Conservation (phyloP, 148 eudicot species). For the Silene latifolia region DNA sequence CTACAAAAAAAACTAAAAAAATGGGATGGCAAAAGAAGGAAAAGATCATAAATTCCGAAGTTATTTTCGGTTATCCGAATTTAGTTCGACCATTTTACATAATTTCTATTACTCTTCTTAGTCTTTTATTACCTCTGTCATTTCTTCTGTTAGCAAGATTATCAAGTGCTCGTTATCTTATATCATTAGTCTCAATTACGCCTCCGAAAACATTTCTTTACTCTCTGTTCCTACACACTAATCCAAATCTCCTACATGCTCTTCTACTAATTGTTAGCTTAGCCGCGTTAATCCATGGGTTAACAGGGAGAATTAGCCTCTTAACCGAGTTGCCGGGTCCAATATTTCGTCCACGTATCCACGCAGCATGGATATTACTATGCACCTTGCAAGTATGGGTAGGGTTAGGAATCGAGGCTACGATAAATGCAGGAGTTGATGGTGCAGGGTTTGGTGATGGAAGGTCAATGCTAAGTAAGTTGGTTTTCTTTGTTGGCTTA, state of each 20-base stretch:
- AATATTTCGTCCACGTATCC: slow-evolving; percentile 30
- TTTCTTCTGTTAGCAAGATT: slow-evolving; percentile 75
- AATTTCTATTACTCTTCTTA: slow-evolving; percentile 57
- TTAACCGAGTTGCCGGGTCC: slow-evolving; percentile 26
- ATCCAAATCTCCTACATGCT: slow-evolving; percentile 45
- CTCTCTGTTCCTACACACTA: slow-evolving; percentile 42
- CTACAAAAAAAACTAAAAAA: neutral
- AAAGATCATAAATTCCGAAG: slow-evolving; percentile 10
- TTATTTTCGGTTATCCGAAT: neutral
- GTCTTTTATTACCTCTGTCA: slow-evolving; percentile 79
- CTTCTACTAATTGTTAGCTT: slow-evolving; percentile 43
- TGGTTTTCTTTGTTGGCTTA: slow-evolving; percentile 63
- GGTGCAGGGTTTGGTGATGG: slow-evolving; percentile 45
- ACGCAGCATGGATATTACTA: slow-evolving; percentile 59
- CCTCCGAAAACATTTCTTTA: slow-evolving; percentile 28
- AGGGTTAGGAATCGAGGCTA: slow-evolving; percentile 67
- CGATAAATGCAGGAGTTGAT: slow-evolving; percentile 50
- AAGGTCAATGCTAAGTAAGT: slow-evolving; percentile 36
- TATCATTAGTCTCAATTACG: slow-evolving; percentile 22
- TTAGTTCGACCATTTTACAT: slow-evolving; percentile 40
- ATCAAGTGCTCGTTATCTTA: slow-evolving; percentile 48
- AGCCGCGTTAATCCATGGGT: slow-evolving; percentile 38
- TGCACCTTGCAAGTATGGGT: slow-evolving; percentile 55
- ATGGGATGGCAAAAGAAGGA: slow-evolving; percentile 44
- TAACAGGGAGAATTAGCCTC: slow-evolving; percentile 36